phyloP scores from a whole-genome alignment of 345 rosid species.

The Aquilaria yunnanensis region DNA sequence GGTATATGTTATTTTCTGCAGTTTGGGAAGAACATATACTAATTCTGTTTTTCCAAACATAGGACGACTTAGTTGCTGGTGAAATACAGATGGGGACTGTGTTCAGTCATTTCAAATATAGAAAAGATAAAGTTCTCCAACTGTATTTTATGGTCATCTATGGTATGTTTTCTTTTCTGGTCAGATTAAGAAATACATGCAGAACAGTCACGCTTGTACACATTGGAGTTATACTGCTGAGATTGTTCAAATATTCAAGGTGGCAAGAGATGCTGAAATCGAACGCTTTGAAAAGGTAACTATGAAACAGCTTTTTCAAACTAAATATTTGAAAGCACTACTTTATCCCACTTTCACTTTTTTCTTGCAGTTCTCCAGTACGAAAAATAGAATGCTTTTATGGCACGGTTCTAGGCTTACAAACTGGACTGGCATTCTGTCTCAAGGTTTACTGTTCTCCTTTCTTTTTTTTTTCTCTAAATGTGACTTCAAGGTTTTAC shows the following conservation, averaged over 20 bases:
- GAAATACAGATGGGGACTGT: too few relatives aligned
- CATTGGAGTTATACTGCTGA: slow-evolving; percentile 54
- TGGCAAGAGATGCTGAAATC: slow-evolving; percentile 53
- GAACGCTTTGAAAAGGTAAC: slow-evolving; percentile 60
- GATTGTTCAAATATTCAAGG: slow-evolving; percentile 62
- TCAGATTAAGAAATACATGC: slow-evolving; percentile 66
- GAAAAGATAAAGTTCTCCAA: too few relatives aligned
- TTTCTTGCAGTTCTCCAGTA: slow-evolving; percentile 46
- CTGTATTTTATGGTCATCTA: too few relatives aligned
- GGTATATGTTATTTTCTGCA: slow-evolving; percentile 29
- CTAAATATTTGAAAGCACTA: background rate
- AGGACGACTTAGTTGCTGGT: too few relatives aligned
- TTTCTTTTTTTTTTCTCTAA: background rate
- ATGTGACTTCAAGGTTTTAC: background rate
- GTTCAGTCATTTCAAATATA: too few relatives aligned
- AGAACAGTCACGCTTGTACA: slow-evolving; percentile 82
- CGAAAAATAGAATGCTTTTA: slow-evolving; percentile 70
- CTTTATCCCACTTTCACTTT: background rate
- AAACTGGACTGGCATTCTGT: slow-evolving; percentile 93
- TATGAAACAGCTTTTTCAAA: background rate
- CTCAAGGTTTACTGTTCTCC: slow-evolving; percentile 56
- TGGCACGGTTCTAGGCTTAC: slow-evolving; percentile 98
- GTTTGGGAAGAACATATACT: slow-evolving; percentile 4
- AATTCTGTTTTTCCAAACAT: too few relatives aligned
- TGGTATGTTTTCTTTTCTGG: slow-evolving; percentile 5